Evolutionary conservation across 1,284 basidiomycete genomes (phyloP).

Genomic region (Boletus mariae): DNA sequence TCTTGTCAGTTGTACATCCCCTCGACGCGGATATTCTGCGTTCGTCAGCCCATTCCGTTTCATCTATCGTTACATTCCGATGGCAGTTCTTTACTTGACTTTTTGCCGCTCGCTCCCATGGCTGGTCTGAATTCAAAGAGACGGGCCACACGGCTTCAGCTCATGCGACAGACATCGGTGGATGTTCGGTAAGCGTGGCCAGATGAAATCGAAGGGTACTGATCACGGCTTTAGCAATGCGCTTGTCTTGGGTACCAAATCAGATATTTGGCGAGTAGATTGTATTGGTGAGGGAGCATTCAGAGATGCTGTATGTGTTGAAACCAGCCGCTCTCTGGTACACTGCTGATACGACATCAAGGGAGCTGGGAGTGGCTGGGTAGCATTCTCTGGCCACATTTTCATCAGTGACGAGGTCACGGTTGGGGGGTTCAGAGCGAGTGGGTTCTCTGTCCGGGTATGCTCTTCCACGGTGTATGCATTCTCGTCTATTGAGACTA

Average conservation of each 20-base stretch:
- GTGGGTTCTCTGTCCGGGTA: conserved; percentile 64
- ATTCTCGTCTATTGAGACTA: conserved; percentile 1
- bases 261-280: conserved; percentile 67
- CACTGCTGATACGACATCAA: conserved; percentile 25
- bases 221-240: conserved; percentile 31
- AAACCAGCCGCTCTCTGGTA: neutral
- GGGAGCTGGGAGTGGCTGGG: conserved; percentile 60
- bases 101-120: conserved; percentile 54
- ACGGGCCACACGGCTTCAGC: conserved; percentile 51
- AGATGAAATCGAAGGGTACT: neutral
- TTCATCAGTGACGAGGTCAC: conserved; percentile 44
- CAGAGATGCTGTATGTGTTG: conserved; percentile 47
- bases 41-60: conserved; percentile 60
- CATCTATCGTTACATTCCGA: conserved; percentile 57
- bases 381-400: conserved; percentile 60
- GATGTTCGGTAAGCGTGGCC: conserved; percentile 52
- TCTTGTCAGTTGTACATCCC: conserved; percentile 49
- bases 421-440: conserved; percentile 59
- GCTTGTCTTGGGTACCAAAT: conserved; percentile 45
- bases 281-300: conserved; percentile 62
- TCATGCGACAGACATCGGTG: conserved; percentile 64
- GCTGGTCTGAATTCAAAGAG: conserved; percentile 35
- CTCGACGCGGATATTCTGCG: conserved; percentile 52
- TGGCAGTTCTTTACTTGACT: conserved; percentile 52
- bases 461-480: conserved; percentile 2